phyloP scores from a whole-genome alignment of 495 filamentous ascomycete species.

The Monascus purpureus region DNA sequence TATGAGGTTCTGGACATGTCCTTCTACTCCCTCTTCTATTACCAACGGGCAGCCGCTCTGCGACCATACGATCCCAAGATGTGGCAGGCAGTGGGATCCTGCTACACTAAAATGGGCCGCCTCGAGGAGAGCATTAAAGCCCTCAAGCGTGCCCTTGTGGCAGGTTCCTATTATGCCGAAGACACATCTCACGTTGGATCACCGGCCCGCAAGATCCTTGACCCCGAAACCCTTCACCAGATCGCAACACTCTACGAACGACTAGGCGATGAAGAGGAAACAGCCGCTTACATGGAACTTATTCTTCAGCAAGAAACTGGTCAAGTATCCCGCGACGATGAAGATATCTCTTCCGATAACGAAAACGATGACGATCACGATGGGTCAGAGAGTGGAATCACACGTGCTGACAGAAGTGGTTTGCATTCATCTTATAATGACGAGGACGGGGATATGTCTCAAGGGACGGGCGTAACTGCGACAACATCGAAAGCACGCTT shows the following conservation, averaged over 20 bases:
- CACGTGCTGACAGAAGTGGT: neutral
- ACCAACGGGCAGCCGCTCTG: slow-evolving; percentile 84
- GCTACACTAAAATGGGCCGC: slow-evolving; percentile 75
- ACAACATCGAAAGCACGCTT: slow-evolving; percentile 84
- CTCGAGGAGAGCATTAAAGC: slow-evolving; percentile 82
- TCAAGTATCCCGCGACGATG: slow-evolving; percentile 30
- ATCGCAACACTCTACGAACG: slow-evolving; percentile 84
- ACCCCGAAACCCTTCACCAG: slow-evolving; percentile 79
- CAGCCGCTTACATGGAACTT: slow-evolving; percentile 87
- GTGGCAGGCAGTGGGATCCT: slow-evolving; percentile 93
- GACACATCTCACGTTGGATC: slow-evolving; percentile 16
- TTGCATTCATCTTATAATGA: slow-evolving; percentile 7
- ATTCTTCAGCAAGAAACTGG: slow-evolving; percentile 70
- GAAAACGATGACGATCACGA: slow-evolving; percentile 26
- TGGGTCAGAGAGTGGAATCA: neutral
- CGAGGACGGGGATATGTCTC: slow-evolving; percentile 31
- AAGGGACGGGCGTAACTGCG: slow-evolving; percentile 63
- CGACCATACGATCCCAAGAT: slow-evolving; percentile 91
- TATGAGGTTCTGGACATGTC: slow-evolving; percentile 98
- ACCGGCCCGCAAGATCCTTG: slow-evolving; percentile 44
- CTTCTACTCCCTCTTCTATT: slow-evolving; percentile 92
- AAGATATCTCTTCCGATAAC: slow-evolving; percentile 17
- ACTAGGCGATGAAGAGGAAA: slow-evolving; percentile 59
- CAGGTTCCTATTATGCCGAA: slow-evolving; percentile 66
- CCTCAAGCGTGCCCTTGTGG: slow-evolving; percentile 77